Evolutionary conservation across 805 yeast genomes (phyloP), one percentile per base, ranked within the genome.

Genomic region (Pichia nanzhaoensis): DNA sequence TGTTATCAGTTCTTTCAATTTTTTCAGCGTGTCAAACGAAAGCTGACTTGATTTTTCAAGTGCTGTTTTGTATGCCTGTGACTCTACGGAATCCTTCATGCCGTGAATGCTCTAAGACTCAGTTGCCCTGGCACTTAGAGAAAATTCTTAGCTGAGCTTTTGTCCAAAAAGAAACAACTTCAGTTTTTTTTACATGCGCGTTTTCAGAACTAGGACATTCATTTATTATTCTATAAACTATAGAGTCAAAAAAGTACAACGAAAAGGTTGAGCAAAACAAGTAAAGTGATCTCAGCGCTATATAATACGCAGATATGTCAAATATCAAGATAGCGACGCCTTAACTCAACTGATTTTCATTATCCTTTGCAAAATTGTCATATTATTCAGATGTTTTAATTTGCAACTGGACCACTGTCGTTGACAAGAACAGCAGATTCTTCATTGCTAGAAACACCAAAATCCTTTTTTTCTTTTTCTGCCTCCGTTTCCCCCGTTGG

Each of bases 71-170:
- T 41, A 41, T 12, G n/a, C 12, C 34, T n/a, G 17, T 3, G 39
- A 41, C 2, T 20, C 21, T 8, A 16, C 50, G n/a, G 39, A 17
- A 10, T 41, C 44, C 24, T 27, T 34, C 44, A 41, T 41, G 14
- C 16, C 12, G 16, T 30, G 16, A 7, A 24, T 10, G 28, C 28
- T n/a, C n/a, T n/a, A n/a, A n/a, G n/a, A n/a, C n/a, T n/a, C n/a
- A n/a, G n/a, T n/a, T n/a, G n/a, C n/a, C n/a, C n/a, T n/a, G n/a
- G n/a, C n/a, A n/a, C n/a, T n/a, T n/a, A n/a, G n/a, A n/a, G n/a
- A n/a, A n/a, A n/a, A n/a, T n/a, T n/a, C n/a, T n/a, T n/a, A 58
- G 68, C 55, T 57, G 72, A 67, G 60, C 63, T 55, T 57, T 30
- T 24, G 17, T 34, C 35, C 17, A 28, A 12, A 8, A 2, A 18